Base-by-base conservation (phyloP, 1,284 basidiomycete genomes). In the Malassezia nana region DNA sequence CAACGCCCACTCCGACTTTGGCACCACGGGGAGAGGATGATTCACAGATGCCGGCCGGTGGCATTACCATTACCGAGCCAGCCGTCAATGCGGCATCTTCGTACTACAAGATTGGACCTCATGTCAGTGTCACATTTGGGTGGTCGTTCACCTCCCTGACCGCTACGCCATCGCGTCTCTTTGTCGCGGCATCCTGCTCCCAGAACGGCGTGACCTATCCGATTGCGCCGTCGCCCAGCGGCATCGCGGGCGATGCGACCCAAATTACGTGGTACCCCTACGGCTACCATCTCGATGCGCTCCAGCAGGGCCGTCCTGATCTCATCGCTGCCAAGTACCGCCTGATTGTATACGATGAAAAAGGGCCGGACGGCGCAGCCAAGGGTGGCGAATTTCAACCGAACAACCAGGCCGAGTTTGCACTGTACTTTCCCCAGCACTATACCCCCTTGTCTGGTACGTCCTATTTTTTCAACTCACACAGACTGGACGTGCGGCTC, bases 81-180 rank as follows among this genome's bases (percentile, higher is more conserved):
- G 53, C 62, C 12, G 64, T 72, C 44, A 72, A 68, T 1, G 67
- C 66, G 6, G 62, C 66, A 15, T 50, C 63, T 0, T 72, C 69
- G 13, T 74, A 66, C 56, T 74, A 72, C 66, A 74, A 74, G 62
- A 69, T 74, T 18, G 69, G 66, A 2, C 50, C 49, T 12, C 67
- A 66, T 15, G 66, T 64, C 30, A 52, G 55, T 26, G 64, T 72
- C 52, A 74, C 71, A 0, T 74, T 74, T 20, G 71, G 66, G 10
- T 74, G 71, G 71, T 66, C 67, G 55, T 72, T 69, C 44, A 74
- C 71, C 25, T 67, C 62, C 3, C 62, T 74, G 18, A 39, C 67
- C 10, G 52, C 58, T 18, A 63, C 63, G 24, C 69, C 69, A 2
- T 30, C 43, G 7, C 57, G 57, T 12, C 56, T 74, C 13, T 66